These are phyloP conservation scores for Cucumis sativus DNA, from an alignment of 306 rosid species.

Conservation along the genomic window DNA sequence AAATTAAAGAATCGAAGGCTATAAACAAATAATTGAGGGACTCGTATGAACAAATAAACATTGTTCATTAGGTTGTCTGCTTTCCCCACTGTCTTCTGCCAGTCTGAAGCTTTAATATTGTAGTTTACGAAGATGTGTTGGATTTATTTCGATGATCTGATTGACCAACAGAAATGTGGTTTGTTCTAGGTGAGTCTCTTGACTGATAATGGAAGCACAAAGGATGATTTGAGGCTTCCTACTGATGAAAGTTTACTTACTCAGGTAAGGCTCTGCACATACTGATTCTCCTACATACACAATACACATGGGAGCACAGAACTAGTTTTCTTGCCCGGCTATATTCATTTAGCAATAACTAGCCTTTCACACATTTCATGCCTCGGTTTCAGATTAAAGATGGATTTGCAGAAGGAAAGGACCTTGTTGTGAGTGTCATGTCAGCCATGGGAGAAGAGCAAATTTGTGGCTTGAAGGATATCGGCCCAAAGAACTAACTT, in stretches of 20 bases:
- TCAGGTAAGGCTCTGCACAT: constrained; percentile 11
- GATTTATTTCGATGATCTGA: not conserved
- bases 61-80: not conserved
- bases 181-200: constrained; percentile 14
- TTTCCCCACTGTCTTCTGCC: not conserved
- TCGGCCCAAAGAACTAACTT: constrained; percentile 17
- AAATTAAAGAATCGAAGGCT: not conserved
- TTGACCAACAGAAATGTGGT: not conserved
- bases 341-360: not conserved
- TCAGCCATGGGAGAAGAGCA: constrained; percentile 32
- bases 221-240: constrained; percentile 22
- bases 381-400: constrained; percentile 13
- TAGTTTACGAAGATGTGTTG: not conserved
- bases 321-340: not conserved
- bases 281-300: not conserved
- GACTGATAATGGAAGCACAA: constrained; percentile 18
- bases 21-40: not conserved
- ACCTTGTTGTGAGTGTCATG: constrained; percentile 29
- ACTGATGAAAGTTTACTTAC: constrained; percentile 18
- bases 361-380: not conserved
- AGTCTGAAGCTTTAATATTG: not conserved
- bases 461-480: constrained; percentile 28
- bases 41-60: not conserved
- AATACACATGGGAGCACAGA: not conserved
- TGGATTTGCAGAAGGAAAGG: constrained; percentile 25